Evolutionary conservation across 768 basidiomycete species (phyloP).

Genomic region (Pleurotus citrinopileatus): DNA sequence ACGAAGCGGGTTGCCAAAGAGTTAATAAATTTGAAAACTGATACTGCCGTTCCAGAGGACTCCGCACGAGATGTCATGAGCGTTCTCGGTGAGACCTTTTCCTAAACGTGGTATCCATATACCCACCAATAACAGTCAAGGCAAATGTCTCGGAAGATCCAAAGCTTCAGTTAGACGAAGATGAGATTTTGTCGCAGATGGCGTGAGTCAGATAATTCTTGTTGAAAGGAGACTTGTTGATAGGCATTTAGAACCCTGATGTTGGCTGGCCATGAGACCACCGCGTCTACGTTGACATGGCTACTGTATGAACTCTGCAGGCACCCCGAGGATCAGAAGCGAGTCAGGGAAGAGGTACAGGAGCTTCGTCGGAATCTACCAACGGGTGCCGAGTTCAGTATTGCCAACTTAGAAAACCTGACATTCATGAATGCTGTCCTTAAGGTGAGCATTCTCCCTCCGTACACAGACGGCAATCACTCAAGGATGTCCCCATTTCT

Average conservation of each 20-base stretch:
- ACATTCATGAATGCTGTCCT: slow-evolving; percentile 5
- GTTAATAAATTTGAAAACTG: neutral
- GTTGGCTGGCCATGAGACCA: slow-evolving; percentile 36
- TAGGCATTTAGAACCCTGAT: slow-evolving; percentile 13
- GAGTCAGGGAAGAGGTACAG: slow-evolving; percentile 42
- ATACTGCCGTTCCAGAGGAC: neutral
- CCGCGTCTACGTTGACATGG: slow-evolving; percentile 39
- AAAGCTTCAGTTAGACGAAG: slow-evolving; percentile 16
- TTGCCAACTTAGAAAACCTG: neutral
- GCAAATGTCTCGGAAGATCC: slow-evolving; percentile 16
- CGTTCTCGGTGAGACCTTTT: slow-evolving; percentile 23
- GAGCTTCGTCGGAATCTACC: slow-evolving; percentile 16
- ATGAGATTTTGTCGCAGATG: slow-evolving; percentile 26
- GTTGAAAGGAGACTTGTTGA: neutral
- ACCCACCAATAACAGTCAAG: slow-evolving; percentile 10
- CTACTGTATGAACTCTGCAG: slow-evolving; percentile 42
- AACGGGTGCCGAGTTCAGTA: neutral
- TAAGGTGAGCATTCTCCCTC: slow-evolving; percentile 2
- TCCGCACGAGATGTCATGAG: slow-evolving; percentile 30
- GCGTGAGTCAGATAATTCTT: slow-evolving; percentile 13
- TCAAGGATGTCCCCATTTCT: neutral
- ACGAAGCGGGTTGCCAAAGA: slow-evolving; percentile 1
- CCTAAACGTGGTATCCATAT: neutral
- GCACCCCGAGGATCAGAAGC: slow-evolving; percentile 39
- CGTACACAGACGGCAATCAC: neutral